A percentile compares a stretch with the other conserved stretches of the same genome.
These are phyloP conservation scores for Pinus taeda DNA, from an alignment of 75 land plant genomes.

Conservation along the genomic window DNA sequence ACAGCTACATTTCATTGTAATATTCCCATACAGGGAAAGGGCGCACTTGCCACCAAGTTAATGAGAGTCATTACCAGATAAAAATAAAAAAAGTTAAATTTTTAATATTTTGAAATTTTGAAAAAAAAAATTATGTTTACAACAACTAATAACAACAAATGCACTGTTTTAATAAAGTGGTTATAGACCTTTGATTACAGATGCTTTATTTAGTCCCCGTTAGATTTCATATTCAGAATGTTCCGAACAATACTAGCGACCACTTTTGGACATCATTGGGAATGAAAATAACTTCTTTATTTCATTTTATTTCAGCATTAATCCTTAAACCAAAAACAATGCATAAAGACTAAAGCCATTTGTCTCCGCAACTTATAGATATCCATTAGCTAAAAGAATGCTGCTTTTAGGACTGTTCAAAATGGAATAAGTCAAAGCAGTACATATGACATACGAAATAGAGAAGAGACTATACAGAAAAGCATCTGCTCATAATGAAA, in stretches of 20 bases:
- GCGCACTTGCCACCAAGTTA: too few relatives aligned
- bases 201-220: not conserved
- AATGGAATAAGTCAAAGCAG: slow-evolving; percentile 3
- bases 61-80: too few relatives aligned
- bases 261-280: not conserved
- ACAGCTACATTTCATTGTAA: too few relatives aligned
- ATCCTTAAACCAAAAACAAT: not conserved
- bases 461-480: not conserved
- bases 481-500: not conserved
- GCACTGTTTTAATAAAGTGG: not conserved
- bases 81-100: too few relatives aligned
- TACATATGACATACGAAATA: not conserved
- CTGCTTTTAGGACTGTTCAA: not conserved
- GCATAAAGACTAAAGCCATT: too few relatives aligned
- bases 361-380: not conserved
- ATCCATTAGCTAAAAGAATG: not conserved
- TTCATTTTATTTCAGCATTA: not conserved
- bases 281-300: not conserved
- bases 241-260: too few relatives aligned
- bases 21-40: too few relatives aligned
- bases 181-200: not conserved
- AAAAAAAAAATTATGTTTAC: too few relatives aligned
- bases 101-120: too few relatives aligned
- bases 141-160: too few relatives aligned
- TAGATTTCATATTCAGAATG: not conserved